Percentiles rank a stretch among this genome's conserved stretches.
Evolutionary conservation across 2,329 filamentous ascomycete genomes (phyloP).

Genomic region (Aspergillus sp.): DNA sequence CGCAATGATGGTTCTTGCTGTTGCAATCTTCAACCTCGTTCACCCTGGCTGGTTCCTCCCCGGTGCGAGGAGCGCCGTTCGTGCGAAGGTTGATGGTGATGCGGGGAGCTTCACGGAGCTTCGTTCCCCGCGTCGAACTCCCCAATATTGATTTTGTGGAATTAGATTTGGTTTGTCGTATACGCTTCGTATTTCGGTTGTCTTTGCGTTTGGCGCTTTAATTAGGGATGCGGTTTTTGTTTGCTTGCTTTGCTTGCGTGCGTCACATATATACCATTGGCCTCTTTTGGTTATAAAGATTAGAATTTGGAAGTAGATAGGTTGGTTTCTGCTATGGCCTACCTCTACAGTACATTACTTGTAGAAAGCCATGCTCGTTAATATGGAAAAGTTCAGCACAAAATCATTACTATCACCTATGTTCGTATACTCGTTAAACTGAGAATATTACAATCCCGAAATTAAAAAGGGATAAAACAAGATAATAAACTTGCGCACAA

Average conservation of each 20-base stretch:
- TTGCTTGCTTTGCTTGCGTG: not conserved
- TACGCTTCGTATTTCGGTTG: not conserved
- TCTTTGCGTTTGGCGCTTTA: not conserved
- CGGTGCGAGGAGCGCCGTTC: constrained; percentile 12
- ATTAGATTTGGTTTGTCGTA: not conserved
- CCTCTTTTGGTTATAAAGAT: not conserved
- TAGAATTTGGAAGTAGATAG: not conserved
- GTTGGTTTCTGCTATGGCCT: not conserved
- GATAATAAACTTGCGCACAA: not conserved
- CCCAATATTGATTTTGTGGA: not conserved
- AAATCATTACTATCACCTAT: not conserved
- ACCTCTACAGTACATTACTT: not conserved
- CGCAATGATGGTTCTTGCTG: constrained; percentile 49
- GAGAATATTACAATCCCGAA: not conserved
- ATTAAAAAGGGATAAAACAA: not conserved
- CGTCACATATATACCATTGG: not conserved
- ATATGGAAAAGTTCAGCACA: not conserved
- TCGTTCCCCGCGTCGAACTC: not conserved
- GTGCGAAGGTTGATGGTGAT: constrained; percentile 10
- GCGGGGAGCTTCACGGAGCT: constrained; percentile 10
- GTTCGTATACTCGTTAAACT: not conserved
- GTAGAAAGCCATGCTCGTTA: not conserved
- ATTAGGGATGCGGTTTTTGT: not conserved
- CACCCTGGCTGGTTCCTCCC: constrained; percentile 46
- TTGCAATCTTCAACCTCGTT: constrained; percentile 46